Evolutionary conservation across 331 rosid genomes (phyloP), one percentile per base, ranked within the genome.

Genomic region (Prunus yedoensis): DNA sequence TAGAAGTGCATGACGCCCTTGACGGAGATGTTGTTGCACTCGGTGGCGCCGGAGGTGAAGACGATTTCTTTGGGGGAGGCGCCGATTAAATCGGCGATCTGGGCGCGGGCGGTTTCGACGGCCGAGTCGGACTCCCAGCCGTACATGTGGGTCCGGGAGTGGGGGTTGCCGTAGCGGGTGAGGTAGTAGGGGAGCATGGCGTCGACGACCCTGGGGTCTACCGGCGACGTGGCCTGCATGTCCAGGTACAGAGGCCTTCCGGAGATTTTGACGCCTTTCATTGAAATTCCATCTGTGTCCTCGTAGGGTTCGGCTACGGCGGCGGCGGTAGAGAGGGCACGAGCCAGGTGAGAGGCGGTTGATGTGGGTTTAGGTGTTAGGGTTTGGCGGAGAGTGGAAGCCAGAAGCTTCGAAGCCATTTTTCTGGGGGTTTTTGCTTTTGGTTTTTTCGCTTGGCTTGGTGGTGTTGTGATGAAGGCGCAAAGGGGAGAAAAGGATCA

Each of bases 111-210:
- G 38, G 74, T 43, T 70, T 94, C 99, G 0, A 90, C 96, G 3
- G 99, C 99, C 20, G 71, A 69, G 76, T 94, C 99, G 13, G 99
- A 93, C 50, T 94, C 99, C 99, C 99, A 94, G 10, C 99, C 99
- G 50, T 86, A 94, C 79, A 88, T 78, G 75, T 90, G 99, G 15
- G 99, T 94, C 11, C 97, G 90, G 10, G 96, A 89, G 79, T 93
- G 98, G 71, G 98, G 95, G 78, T 93, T 93, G 1, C 98, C 98
- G 65, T 35, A 91, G 1, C 83, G 90, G 12, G 90, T 82, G 49
- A 90, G 80, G 61, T 85, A 84, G 81, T 74, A 90, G 2, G 99
- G 97, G 18, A 92, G 85, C 96, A 90, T 94, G 14, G 95, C 88
- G 25, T 94, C 97, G n/a, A 94, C 88, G 35, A 94, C 97, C 17